Evolutionary conservation across 805 yeast species (phyloP).

Genomic region (Wickerhamiella bombiphila): DNA sequence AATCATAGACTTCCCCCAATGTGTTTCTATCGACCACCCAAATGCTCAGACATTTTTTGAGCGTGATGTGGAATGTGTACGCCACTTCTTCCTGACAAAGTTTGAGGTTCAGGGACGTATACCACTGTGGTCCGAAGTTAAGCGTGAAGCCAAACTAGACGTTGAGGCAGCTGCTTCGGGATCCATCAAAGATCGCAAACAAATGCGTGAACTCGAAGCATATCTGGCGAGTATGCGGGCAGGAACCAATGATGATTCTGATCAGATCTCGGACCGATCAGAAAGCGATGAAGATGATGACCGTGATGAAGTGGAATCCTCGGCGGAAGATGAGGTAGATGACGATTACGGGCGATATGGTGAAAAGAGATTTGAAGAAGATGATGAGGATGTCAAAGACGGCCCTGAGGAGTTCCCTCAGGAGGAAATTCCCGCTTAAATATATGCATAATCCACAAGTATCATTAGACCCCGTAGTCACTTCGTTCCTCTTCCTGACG

Average conservation of each 20-base stretch:
- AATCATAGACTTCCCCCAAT: conserved; percentile 96
- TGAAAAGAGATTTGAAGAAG: neutral
- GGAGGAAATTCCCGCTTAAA: no score
- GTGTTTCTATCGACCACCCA: conserved; percentile 79
- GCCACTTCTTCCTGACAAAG: conserved; percentile 66
- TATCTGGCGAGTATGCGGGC: conserved; percentile 39
- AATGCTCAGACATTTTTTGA: conserved; percentile 82
- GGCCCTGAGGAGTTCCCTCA: no score
- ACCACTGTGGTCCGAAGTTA: conserved; percentile 67
- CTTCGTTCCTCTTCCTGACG: no score
- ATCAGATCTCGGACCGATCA: conserved; percentile 34
- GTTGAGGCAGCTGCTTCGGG: conserved; percentile 89
- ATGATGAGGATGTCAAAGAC: neutral
- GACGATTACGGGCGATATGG: neutral
- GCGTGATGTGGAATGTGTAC: conserved; percentile 84
- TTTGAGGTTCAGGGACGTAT: conserved; percentile 72
- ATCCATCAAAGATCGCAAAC: conserved; percentile 35
- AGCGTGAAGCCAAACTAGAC: conserved; percentile 57
- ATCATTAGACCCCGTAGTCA: no score
- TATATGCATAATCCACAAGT: no score
- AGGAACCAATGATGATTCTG: conserved; percentile 24
- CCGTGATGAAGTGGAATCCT: conserved; percentile 25
- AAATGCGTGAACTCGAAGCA: conserved; percentile 52
- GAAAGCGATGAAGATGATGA: conserved; percentile 25
- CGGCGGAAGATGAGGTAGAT: conserved; percentile 28